Conservation (phyloP, 176 grass and related monocot genomes). For the Miscanthus lutarioriparius region DNA sequence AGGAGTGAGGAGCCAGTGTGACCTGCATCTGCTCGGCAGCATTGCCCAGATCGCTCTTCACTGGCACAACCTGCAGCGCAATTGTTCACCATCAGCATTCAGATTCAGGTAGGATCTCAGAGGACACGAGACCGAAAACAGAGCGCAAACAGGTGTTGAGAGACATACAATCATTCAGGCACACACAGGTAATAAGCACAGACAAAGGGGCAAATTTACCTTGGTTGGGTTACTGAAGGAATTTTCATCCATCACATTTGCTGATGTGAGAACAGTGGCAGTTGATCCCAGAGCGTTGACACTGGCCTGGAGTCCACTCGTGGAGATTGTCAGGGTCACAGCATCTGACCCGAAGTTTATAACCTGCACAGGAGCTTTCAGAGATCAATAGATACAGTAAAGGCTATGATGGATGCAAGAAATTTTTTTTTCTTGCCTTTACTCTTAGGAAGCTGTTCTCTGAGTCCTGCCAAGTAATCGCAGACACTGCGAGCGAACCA, state of each 20-base stretch:
- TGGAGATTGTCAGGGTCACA: conserved; percentile 58
- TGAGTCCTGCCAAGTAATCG: conserved; percentile 75
- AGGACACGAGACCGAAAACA: background rate
- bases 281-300: conserved; percentile 40
- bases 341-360: conserved; percentile 69
- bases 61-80: conserved; percentile 48
- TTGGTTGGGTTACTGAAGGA: conserved; percentile 71
- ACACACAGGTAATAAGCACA: background rate
- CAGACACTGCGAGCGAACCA: conserved; percentile 57
- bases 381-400: too few species aligned
- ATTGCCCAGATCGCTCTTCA: conserved; percentile 24
- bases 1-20: conserved; percentile 51
- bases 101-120: background rate
- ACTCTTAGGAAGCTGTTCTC: conserved; percentile 65
- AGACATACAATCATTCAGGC: background rate
- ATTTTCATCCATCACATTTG: conserved; percentile 66
- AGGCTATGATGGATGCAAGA: background rate
- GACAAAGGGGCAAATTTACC: conserved; percentile 12
- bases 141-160: background rate
- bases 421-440: conserved; percentile 42
- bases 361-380: conserved; percentile 49
- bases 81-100: background rate
- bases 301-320: conserved; percentile 53
- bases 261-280: conserved; percentile 65
- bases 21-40: conserved; percentile 47